Base-by-base conservation (phyloP, 495 filamentous ascomycete species). In the Lasiosphaeria miniovina region DNA sequence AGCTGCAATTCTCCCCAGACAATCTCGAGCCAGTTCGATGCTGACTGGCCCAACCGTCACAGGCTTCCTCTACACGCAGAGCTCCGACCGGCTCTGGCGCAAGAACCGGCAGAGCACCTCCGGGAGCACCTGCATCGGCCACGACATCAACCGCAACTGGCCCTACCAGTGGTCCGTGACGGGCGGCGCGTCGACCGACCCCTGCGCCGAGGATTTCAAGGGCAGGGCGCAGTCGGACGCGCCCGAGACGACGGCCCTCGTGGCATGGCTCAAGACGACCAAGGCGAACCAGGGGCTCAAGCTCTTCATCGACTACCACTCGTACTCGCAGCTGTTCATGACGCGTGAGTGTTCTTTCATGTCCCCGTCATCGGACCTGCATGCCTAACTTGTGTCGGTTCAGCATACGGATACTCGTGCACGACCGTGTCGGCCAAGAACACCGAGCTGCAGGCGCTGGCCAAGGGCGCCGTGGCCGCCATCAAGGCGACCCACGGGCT, bases 121-220 rank as follows among this genome's bases (percentile, higher is more conserved):
- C 1, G 74, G 74, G 54, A 70, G 67, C 49, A 69, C 74, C 14
- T 86, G 81, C 65, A 50, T 86, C 33, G 85, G 85, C 24, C 76
- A 72, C 10, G 85, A 88, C 65, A 81, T 86, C 68, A 88, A 88
- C 74, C 79, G 85, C 52, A 88, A 88, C 75, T 88, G 84, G 82
- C 67, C 80, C 24, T 75, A 67, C 61, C 66, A 79, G 52, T 85
- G 82, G 83, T 65, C 67, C 14, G 71, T 78, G 11, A 66, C 66
- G 24, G 81, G 78, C 35, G 77, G 76, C 24, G 72, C 82, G 8
- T 81, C 79, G 3, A 75, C 79, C 1, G 67, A 76, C 55, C 82
- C 83, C 3, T 81, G 82, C 65, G 75, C 70, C 15, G 73, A 86
- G 64, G 77, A 78, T 40, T 86, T 78, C 68, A 77, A 75, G 63